Evolutionary conservation across 768 basidiomycete species (phyloP), one percentile per base, ranked within the genome.

Genomic region (Naematelia encephala): DNA sequence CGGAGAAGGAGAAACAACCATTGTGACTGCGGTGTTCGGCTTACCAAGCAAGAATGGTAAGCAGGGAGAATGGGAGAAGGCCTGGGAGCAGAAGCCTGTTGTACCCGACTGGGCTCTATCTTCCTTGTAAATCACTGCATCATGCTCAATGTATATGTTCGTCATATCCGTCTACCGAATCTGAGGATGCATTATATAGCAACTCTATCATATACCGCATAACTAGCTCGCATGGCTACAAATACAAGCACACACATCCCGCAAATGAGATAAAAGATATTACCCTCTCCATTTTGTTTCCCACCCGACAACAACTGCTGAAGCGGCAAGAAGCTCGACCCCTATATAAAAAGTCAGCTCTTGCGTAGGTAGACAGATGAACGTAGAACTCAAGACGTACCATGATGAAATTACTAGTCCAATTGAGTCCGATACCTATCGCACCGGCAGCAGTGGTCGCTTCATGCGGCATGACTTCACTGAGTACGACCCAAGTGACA

Each of bases 401-500:
- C 65, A 74, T 69, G 21, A 57, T 42, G 51, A 71, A 74, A 39
- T 67, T 72, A 13, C 59, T 56, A 5, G 51, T 62, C 70, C 69
- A 74, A 69, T 89, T 90, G 12, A 87, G 61, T 11, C 87, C 86
- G 23, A 91, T 78, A 0, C 84, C 86, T 5, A 88, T 80, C 1
- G 89, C 87, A 1, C 89, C 89, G 8, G 89, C 79, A 3, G 88
- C 84, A 19, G 87, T 89, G 16, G 86, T 85, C 51, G 88, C 88
- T 84, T 88, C 60, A 28, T 82, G 77, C 1, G 90, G 91, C 19
- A 91, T 87, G 28, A 94, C 86, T 73, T 97, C 91, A 16, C 90
- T 84, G 30, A 92, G 86, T 77, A 96, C 86, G 27, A 97, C 87
- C 73, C 91, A 97, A 0, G 92, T 92, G 39, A 96, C 80, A 0